Evolutionary conservation across 257 asterid genomes (phyloP).

Genomic region (Solanum corneliomulleri): DNA sequence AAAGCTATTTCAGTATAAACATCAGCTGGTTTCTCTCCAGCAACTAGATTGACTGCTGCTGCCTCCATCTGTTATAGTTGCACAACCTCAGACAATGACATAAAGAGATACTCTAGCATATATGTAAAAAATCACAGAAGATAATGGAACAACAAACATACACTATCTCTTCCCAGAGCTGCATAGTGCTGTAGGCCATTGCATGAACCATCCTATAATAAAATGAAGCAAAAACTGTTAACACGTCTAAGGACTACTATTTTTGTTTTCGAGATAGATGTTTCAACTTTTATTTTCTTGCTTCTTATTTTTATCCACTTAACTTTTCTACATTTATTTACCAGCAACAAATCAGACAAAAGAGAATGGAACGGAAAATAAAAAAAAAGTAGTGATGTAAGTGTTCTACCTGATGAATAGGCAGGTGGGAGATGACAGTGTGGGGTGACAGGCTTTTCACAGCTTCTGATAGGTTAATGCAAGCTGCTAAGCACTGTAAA

Average conservation of each 20-base stretch:
- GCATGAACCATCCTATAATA: conserved; percentile 92
- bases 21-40: conserved; percentile 84
- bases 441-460: conserved; percentile 72
- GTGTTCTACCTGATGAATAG: conserved; percentile 73
- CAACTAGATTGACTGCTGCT: conserved; percentile 89
- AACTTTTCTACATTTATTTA: background rate
- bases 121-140: background rate
- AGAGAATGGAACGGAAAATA: background rate
- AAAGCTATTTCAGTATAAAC: conserved; percentile 94
- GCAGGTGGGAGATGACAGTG: conserved; percentile 76
- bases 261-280: background rate
- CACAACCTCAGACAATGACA: conserved; percentile 8
- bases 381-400: background rate
- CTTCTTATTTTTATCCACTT: background rate
- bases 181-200: conserved; percentile 98
- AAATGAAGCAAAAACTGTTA: conserved; percentile 1
- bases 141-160: conserved; percentile 18
- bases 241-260: background rate
- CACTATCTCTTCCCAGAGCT: conserved; percentile 85
- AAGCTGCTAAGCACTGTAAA: conserved; percentile 91
- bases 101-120: background rate
- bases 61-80: conserved; percentile 68
- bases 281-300: background rate
- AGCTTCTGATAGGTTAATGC: conserved; percentile 81
- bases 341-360: background rate